Percentiles rank a stretch among this genome's conserved stretches.
Evolutionary conservation across 257 asterid genomes (phyloP).

Genomic region (Pogostemon cablin): DNA sequence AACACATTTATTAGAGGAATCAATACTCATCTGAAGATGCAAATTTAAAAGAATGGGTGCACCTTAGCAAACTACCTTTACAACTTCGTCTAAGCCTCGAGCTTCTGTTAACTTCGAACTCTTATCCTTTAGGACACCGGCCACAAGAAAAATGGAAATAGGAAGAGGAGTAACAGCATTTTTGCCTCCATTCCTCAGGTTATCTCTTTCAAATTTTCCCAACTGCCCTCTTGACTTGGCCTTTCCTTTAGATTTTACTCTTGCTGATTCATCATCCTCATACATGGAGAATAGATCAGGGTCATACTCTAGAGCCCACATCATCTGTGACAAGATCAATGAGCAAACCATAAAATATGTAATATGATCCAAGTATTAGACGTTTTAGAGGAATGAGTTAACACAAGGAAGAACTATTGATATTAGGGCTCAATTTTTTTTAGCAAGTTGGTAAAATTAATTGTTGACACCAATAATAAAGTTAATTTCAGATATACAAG

Average conservation of each 20-base stretch:
- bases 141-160: constrained; percentile 88
- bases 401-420: too few relatives aligned
- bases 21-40: not conserved
- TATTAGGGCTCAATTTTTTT: too few relatives aligned
- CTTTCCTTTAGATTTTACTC: constrained; percentile 59
- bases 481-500: not conserved
- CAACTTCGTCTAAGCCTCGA: constrained; percentile 90
- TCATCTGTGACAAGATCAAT: constrained; percentile 61
- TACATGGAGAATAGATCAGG: constrained; percentile 66
- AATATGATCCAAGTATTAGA: not conserved
- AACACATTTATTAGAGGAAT: not conserved
- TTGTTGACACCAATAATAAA: not conserved
- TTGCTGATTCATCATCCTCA: constrained; percentile 58
- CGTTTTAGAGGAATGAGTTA: too few relatives aligned
- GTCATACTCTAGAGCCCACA: constrained; percentile 98
- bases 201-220: constrained; percentile 86
- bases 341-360: constrained; percentile 8
- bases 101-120: constrained; percentile 85
- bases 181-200: constrained; percentile 58
- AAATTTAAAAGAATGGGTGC: not conserved
- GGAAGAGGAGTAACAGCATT: constrained; percentile 64
- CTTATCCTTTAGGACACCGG: constrained; percentile 82
- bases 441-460: too few relatives aligned
- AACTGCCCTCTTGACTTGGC: constrained; percentile 63
- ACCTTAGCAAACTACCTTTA: constrained; percentile 54